Conservation (phyloP, 805 yeast genomes). For the Sungouiella blattae region DNA sequence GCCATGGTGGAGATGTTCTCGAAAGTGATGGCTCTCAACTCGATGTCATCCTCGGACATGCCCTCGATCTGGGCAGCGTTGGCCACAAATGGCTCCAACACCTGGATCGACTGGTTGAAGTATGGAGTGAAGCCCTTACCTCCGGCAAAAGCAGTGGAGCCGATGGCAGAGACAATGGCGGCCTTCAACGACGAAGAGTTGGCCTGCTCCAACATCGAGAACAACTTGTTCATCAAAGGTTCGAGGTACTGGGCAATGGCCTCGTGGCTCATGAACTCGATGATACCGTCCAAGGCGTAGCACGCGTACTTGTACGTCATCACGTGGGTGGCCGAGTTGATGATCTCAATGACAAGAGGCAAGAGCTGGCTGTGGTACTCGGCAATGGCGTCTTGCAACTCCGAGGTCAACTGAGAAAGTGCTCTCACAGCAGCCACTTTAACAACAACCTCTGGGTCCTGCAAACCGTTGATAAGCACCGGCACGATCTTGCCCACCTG, state of each 20-base stretch:
- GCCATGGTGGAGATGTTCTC: slow-evolving; percentile 95
- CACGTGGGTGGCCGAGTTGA: slow-evolving; percentile 79
- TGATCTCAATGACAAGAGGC: slow-evolving; percentile 81
- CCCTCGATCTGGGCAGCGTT: slow-evolving; percentile 68
- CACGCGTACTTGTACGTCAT: slow-evolving; percentile 89
- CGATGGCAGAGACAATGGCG: slow-evolving; percentile 90
- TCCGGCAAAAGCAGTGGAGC: slow-evolving; percentile 94
- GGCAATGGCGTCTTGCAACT: slow-evolving; percentile 81
- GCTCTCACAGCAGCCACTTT: slow-evolving; percentile 84
- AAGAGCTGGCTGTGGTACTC: slow-evolving; percentile 77
- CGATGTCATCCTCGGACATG: slow-evolving; percentile 83
- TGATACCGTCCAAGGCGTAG: slow-evolving; percentile 82
- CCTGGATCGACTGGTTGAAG: slow-evolving; percentile 76
- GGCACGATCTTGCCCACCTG: slow-evolving; percentile 74
- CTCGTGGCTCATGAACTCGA: slow-evolving; percentile 87
- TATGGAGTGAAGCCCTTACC: slow-evolving; percentile 85
- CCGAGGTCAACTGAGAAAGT: slow-evolving; percentile 71
- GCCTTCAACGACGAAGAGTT: slow-evolving; percentile 70
- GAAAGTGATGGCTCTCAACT: slow-evolving; percentile 85
- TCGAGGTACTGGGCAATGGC: slow-evolving; percentile 78
- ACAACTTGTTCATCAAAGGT: slow-evolving; percentile 85
- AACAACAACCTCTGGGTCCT: slow-evolving; percentile 71
- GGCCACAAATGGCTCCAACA: slow-evolving; percentile 76
- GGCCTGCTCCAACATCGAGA: slow-evolving; percentile 76
- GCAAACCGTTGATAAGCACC: slow-evolving; percentile 69